These are phyloP conservation scores for Sarocladium kiliense DNA, from an alignment of 2,329 filamentous ascomycete species.

Conservation along the genomic window DNA sequence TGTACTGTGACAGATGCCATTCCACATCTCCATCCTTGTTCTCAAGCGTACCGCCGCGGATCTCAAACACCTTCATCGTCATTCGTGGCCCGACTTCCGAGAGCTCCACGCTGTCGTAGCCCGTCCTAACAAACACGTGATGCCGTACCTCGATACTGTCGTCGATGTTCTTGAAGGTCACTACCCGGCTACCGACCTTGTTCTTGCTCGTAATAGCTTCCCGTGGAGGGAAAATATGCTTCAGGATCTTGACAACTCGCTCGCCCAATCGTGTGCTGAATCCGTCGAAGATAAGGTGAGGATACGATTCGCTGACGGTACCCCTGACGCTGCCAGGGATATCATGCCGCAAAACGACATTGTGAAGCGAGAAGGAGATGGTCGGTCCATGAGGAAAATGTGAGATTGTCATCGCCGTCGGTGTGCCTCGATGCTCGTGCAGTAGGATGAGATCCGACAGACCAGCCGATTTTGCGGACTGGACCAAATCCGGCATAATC, in stretches of 20 bases:
- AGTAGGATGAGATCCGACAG: conserved; percentile 81
- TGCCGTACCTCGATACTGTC: conserved; percentile 85
- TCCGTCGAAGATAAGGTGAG: conserved; percentile 92
- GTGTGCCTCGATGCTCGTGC: conserved; percentile 89
- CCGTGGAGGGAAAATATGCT: conserved; percentile 89
- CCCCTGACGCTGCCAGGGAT: conserved; percentile 84
- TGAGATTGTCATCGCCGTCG: conserved; percentile 81
- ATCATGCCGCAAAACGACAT: conserved; percentile 87
- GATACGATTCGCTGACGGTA: conserved; percentile 87
- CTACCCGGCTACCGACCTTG: conserved; percentile 81
- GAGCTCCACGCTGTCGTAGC: conserved; percentile 82
- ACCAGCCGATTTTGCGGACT: conserved; percentile 72
- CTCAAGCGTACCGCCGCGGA: conserved; percentile 83
- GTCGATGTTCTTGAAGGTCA: conserved; percentile 92
- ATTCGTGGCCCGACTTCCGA: conserved; percentile 89
- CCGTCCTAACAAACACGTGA: conserved; percentile 85
- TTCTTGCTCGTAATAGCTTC: conserved; percentile 65
- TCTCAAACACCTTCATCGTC: conserved; percentile 96
- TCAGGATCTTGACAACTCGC: conserved; percentile 82
- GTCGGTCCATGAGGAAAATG: conserved; percentile 86
- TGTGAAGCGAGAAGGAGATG: conserved; percentile 77
- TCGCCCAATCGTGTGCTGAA: conserved; percentile 78
- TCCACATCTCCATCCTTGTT: conserved; percentile 94
- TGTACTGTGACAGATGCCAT: conserved; percentile 96
- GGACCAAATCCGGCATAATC: conserved; percentile 78